Evolutionary conservation across 2,329 filamentous ascomycete species (phyloP).

Genomic region (Claviceps cyperi): DNA sequence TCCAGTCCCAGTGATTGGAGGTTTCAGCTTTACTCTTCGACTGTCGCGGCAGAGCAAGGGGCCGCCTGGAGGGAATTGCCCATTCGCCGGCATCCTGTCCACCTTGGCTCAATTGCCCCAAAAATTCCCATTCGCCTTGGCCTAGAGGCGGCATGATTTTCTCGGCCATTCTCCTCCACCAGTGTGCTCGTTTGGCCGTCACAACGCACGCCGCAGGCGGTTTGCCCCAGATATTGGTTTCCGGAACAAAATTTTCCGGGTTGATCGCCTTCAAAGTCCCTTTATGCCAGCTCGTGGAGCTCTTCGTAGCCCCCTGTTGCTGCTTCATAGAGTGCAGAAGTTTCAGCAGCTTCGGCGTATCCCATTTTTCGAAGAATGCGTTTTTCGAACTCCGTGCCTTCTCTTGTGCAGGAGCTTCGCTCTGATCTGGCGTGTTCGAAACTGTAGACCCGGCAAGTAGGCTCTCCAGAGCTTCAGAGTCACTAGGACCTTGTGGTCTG

Average conservation of each 20-base stretch:
- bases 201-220: conserved; percentile 24
- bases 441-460: conserved; percentile 9
- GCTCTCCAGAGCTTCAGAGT: conserved; percentile 27
- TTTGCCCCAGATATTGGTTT: conserved; percentile 35
- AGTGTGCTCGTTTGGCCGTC: conserved; percentile 28
- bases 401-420: no score
- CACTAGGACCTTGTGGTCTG: conserved; percentile 20
- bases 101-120: conserved; percentile 32
- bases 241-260: conserved; percentile 23
- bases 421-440: neutral
- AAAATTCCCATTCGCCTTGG: conserved; percentile 38
- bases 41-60: conserved; percentile 7
- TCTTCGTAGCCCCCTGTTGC: conserved; percentile 14
- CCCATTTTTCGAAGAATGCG: conserved; percentile 33
- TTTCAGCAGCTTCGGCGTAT: conserved; percentile 27
- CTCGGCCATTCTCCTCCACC: conserved; percentile 31
- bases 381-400: conserved; percentile 7
- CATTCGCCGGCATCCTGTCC: conserved; percentile 22
- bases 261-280: conserved; percentile 16
- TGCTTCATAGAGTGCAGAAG: conserved; percentile 28
- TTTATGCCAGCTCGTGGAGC: conserved; percentile 13
- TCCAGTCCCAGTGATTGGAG: conserved; percentile 26
- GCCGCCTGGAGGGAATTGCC: conserved; percentile 21
- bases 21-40: neutral
- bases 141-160: conserved; percentile 41